Conservation (phyloP, 2,329 filamentous ascomycete species). For the Xylaria sp. region DNA sequence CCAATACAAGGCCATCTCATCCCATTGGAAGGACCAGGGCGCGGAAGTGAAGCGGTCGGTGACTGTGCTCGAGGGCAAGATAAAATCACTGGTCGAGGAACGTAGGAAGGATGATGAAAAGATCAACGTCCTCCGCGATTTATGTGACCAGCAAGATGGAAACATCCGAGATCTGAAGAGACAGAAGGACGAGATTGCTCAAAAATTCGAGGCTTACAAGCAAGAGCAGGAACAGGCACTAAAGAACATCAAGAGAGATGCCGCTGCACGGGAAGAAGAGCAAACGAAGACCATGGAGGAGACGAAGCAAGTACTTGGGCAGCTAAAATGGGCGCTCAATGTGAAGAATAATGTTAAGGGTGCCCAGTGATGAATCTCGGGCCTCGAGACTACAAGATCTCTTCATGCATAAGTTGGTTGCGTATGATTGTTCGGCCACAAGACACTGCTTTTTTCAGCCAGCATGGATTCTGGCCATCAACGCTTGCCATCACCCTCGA, state of each 20-base stretch:
- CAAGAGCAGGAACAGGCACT: constrained; percentile 64
- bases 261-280: constrained; percentile 60
- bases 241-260: constrained; percentile 60
- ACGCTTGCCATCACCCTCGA: background rate
- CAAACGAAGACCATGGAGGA: constrained; percentile 63
- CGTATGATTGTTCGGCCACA: background rate
- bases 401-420: background rate
- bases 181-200: constrained; percentile 64
- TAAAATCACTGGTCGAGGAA: constrained; percentile 58
- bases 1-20: constrained; percentile 68
- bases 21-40: constrained; percentile 69
- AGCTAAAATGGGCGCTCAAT: constrained; percentile 74
- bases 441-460: background rate
- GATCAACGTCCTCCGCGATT: constrained; percentile 65
- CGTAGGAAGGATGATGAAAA: constrained; percentile 63
- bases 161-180: constrained; percentile 64
- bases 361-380: constrained; percentile 46
- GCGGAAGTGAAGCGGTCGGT: constrained; percentile 60
- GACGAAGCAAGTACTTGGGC: constrained; percentile 62
- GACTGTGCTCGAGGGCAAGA: constrained; percentile 53
- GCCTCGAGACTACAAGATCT: background rate
- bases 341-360: constrained; percentile 64
- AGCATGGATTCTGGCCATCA: background rate
- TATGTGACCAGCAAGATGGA: constrained; percentile 73
- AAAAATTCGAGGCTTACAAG: constrained; percentile 67